These are phyloP conservation scores for Verticillium dahliae DNA, from an alignment of 2,329 filamentous ascomycete species.

Conservation along the genomic window DNA sequence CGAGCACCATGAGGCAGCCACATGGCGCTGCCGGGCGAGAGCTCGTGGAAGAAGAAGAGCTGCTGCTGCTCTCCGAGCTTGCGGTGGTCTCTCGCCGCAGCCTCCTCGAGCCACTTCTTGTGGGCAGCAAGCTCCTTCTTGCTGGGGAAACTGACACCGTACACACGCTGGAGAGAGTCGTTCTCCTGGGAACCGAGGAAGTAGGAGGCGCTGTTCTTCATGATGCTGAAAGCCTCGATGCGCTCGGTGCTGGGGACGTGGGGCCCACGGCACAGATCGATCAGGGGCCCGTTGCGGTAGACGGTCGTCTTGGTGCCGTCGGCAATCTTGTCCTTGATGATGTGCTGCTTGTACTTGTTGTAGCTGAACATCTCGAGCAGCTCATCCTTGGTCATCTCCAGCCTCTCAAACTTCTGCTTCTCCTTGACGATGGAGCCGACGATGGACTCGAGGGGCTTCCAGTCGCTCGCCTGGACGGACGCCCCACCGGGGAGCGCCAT, in stretches of 20 bases:
- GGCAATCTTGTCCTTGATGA: constrained; percentile 87
- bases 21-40: constrained; percentile 90
- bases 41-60: constrained; percentile 92
- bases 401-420: constrained; percentile 88
- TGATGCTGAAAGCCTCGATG: constrained; percentile 90
- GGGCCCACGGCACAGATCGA: constrained; percentile 91
- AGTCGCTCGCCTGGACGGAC: constrained; percentile 69
- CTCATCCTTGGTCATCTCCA: constrained; percentile 84
- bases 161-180: constrained; percentile 92
- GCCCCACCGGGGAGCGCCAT: constrained; percentile 40
- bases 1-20: constrained; percentile 87
- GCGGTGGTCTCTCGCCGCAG: constrained; percentile 93
- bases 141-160: constrained; percentile 90
- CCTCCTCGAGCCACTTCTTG: constrained; percentile 92
- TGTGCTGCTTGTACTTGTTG: constrained; percentile 98
- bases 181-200: constrained; percentile 92
- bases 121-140: constrained; percentile 93
- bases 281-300: constrained; percentile 87
- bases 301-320: constrained; percentile 90
- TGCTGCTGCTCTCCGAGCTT: constrained; percentile 94
- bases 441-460: constrained; percentile 76
- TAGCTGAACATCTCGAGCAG: constrained; percentile 74
- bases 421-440: constrained; percentile 86
- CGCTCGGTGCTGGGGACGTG: constrained; percentile 80
- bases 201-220: constrained; percentile 74